Conservation (phyloP, 495 filamentous ascomycete genomes). For the Aspergillus cavernicola region DNA sequence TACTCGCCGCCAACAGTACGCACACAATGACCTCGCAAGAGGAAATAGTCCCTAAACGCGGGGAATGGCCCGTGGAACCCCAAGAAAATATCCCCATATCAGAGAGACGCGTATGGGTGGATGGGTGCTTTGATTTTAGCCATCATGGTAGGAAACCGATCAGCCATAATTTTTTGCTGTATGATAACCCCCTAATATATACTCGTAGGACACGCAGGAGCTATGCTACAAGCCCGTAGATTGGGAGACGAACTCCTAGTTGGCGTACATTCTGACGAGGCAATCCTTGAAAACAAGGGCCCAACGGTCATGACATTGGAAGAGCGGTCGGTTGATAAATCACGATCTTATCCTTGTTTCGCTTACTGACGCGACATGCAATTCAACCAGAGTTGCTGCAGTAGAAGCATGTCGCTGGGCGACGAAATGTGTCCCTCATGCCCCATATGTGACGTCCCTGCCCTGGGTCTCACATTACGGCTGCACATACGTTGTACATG, state of each 20-base stretch:
- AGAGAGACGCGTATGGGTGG: conserved; percentile 87
- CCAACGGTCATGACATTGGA: conserved; percentile 93
- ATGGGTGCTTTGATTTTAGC: conserved; percentile 98
- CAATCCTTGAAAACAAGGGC: conserved; percentile 93
- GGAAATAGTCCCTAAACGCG: conserved; percentile 39
- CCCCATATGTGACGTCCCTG: conserved; percentile 91
- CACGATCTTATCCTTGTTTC: background rate
- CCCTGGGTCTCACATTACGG: conserved; percentile 93
- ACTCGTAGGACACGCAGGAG: conserved; percentile 80
- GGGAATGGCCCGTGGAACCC: conserved; percentile 64
- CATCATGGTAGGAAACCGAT: conserved; percentile 69
- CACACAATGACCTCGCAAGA: conserved; percentile 25
- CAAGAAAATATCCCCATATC: conserved; percentile 57
- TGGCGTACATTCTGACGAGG: conserved; percentile 91
- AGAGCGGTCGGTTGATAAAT: conserved; percentile 61
- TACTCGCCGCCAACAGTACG: background rate
- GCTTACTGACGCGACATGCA: conserved; percentile 21
- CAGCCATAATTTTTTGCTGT: background rate
- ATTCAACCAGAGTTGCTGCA: conserved; percentile 58
- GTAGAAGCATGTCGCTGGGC: conserved; percentile 95
- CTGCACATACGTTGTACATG: conserved; percentile 89
- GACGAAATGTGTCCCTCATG: conserved; percentile 73
- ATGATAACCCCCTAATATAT: conserved; percentile 11
- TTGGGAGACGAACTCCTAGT: conserved; percentile 84
- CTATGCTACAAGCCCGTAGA: conserved; percentile 87